Conservation (phyloP, 805 yeast genomes). For the Cyberlindnera amylophila region DNA sequence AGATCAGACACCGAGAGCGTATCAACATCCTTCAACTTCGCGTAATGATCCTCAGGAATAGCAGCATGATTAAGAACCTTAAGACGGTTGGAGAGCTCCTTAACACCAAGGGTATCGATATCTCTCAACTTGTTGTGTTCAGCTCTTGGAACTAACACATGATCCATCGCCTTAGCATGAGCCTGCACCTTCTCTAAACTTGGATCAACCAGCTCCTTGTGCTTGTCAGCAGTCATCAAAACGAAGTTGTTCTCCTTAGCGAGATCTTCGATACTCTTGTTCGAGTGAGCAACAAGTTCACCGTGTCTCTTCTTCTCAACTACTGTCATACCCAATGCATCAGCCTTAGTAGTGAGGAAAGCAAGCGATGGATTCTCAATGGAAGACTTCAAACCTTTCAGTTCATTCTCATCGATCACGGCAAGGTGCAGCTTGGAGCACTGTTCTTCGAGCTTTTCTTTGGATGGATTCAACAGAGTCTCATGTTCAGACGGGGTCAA, state of each 20-base stretch:
- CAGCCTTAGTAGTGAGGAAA: slow-evolving; percentile 14
- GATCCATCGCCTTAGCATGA: slow-evolving; percentile 7
- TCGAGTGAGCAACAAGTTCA: slow-evolving; percentile 10
- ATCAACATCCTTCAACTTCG: slow-evolving; percentile 6
- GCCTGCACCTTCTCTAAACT: slow-evolving; percentile 11
- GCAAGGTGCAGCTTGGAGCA: slow-evolving; percentile 13
- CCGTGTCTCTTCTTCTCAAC: slow-evolving; percentile 15
- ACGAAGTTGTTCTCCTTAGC: slow-evolving; percentile 25
- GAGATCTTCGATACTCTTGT: slow-evolving; percentile 26
- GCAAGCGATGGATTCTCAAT: slow-evolving; percentile 14
- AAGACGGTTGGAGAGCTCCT: not conserved
- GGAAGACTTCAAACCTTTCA: slow-evolving; percentile 4
- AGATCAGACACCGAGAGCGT: slow-evolving; percentile 1
- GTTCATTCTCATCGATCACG: slow-evolving; percentile 6
- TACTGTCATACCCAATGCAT: slow-evolving; percentile 10
- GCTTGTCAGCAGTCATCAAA: slow-evolving; percentile 12
- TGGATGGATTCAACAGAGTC: slow-evolving; percentile 17
- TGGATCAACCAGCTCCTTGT: slow-evolving; percentile 13
- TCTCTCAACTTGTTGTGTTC: slow-evolving; percentile 12
- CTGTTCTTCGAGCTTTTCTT: slow-evolving; percentile 6
- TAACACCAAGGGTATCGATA: not conserved
- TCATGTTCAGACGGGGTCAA: slow-evolving; percentile 18
- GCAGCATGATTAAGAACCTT: not conserved
- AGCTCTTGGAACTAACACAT: slow-evolving; percentile 2
- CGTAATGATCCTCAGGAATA: slow-evolving; percentile 1